phyloP scores from a whole-genome alignment of 352 stramenopile species.

The Thraustochytrium striatum region DNA sequence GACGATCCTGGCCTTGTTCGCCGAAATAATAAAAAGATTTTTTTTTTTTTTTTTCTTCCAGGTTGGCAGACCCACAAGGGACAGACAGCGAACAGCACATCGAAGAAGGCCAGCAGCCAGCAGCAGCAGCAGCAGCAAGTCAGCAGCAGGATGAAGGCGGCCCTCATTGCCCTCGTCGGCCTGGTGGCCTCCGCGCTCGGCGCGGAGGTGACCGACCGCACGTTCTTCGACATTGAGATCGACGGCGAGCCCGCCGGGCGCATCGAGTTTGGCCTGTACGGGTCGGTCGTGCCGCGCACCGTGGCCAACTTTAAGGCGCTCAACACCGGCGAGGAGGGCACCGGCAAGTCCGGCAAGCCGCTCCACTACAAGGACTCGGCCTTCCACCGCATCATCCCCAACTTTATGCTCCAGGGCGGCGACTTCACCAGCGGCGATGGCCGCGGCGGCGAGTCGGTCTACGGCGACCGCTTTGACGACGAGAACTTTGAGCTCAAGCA shows the following conservation, averaged over 20 bases:
- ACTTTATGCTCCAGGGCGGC: constrained; percentile 85
- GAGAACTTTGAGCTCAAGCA: constrained; percentile 93
- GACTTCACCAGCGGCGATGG: constrained; percentile 81
- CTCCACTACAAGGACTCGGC: constrained; percentile 91
- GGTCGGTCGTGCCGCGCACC: constrained; percentile 34
- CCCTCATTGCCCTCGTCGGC: background rate
- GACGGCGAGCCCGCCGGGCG: constrained; percentile 72
- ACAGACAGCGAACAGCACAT: background rate
- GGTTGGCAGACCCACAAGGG: no score
- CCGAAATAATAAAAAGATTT: no score
- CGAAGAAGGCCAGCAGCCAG: background rate
- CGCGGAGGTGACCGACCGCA: constrained; percentile 77
- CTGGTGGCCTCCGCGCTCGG: constrained; percentile 1
- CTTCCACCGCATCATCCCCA: constrained; percentile 96
- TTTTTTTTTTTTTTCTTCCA: no score
- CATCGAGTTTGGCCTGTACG: constrained; percentile 45
- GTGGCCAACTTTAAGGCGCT: constrained; percentile 44
- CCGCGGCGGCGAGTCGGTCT: constrained; percentile 90
- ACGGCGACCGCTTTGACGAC: constrained; percentile 89
- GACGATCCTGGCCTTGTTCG: no score
- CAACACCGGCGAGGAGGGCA: constrained; percentile 22
- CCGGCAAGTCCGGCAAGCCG: constrained; percentile 58
- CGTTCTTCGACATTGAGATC: constrained; percentile 94
- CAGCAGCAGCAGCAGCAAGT: background rate
- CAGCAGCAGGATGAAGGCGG: background rate